Evolutionary conservation across 352 stramenopile genomes (phyloP).

Genomic region (Globisporangium nunn): DNA sequence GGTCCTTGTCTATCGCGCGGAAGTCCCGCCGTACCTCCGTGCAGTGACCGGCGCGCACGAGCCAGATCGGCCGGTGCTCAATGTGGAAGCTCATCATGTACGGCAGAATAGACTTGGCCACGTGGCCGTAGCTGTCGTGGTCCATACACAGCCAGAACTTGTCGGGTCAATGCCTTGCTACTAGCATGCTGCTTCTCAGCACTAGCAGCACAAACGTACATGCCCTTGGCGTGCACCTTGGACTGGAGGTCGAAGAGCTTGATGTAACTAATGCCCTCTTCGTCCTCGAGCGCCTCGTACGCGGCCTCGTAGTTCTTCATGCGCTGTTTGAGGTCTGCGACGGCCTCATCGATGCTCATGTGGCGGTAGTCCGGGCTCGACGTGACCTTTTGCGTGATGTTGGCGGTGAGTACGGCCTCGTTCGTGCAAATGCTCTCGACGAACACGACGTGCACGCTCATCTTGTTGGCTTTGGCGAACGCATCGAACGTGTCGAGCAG

Average conservation of each 20-base stretch:
- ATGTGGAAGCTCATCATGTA: conserved; percentile 96
- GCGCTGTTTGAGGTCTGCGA: conserved; percentile 73
- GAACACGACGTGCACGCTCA: conserved; percentile 87
- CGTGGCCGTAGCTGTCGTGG: conserved; percentile 58
- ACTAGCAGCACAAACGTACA: conserved; percentile 30
- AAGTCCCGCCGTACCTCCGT: conserved; percentile 66
- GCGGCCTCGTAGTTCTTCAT: conserved; percentile 86
- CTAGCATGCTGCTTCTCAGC: too few species aligned
- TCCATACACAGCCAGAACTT: neutral
- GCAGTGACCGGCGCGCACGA: conserved; percentile 87
- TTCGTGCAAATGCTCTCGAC: conserved; percentile 92
- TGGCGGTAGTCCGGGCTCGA: conserved; percentile 77
- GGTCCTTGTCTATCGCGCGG: conserved; percentile 55
- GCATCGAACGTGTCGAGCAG: conserved; percentile 52
- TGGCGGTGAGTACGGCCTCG: conserved; percentile 82
- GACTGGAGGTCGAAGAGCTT: conserved; percentile 88
- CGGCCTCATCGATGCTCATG: conserved; percentile 61
- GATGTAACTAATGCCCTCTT: conserved; percentile 85
- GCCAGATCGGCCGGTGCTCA: conserved; percentile 88
- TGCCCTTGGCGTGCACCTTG: conserved; percentile 81
- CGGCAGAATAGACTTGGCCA: conserved; percentile 88
- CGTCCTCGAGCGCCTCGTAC: conserved; percentile 83
- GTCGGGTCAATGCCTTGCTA: too few species aligned
- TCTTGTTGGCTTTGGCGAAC: conserved; percentile 55
- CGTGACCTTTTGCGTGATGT: conserved; percentile 73